Evolutionary conservation across 768 basidiomycete species (phyloP).

Genomic region (Tephrocybe sp.): DNA sequence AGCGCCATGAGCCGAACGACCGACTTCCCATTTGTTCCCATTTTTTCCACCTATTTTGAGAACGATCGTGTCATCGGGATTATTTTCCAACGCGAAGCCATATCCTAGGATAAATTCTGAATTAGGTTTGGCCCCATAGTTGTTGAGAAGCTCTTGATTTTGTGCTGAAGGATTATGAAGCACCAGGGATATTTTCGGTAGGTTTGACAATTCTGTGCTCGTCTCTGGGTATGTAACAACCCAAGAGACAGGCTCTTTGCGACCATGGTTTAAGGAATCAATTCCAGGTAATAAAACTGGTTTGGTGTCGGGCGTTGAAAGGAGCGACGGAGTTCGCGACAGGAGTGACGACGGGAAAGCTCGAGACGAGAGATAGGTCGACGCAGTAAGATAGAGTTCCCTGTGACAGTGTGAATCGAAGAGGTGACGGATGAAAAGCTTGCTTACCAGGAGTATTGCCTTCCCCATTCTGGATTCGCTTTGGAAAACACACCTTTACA

Average conservation of each 20-base stretch:
- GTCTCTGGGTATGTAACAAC: slow-evolving; percentile 43
- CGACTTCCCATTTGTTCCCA: slow-evolving; percentile 58
- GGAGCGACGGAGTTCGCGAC: slow-evolving; percentile 50
- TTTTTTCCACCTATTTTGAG: slow-evolving; percentile 65
- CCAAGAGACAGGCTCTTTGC: slow-evolving; percentile 84
- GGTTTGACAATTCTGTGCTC: slow-evolving; percentile 14
- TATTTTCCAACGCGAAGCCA: slow-evolving; percentile 77
- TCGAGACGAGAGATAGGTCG: slow-evolving; percentile 81
- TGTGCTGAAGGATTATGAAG: slow-evolving; percentile 40
- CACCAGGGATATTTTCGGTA: slow-evolving; percentile 58
- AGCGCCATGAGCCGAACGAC: slow-evolving; percentile 50
- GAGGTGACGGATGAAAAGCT: neutral
- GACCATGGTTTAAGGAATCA: slow-evolving; percentile 84
- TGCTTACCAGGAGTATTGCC: slow-evolving; percentile 65
- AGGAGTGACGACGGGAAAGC: slow-evolving; percentile 88
- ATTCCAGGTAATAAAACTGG: slow-evolving; percentile 86
- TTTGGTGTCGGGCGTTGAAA: slow-evolving; percentile 48
- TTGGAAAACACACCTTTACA: slow-evolving; percentile 43
- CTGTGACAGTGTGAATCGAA: slow-evolving; percentile 35
- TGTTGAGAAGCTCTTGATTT: slow-evolving; percentile 75
- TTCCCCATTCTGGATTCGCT: slow-evolving; percentile 40
- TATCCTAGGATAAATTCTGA: slow-evolving; percentile 89
- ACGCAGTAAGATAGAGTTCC: slow-evolving; percentile 66
- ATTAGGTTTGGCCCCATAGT: slow-evolving; percentile 91
- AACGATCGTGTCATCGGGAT: slow-evolving; percentile 85